Evolutionary conservation across 2,329 filamentous ascomycete genomes (phyloP), one percentile per base, ranked within the genome.

Genomic region (Rhinocladiella similis): DNA sequence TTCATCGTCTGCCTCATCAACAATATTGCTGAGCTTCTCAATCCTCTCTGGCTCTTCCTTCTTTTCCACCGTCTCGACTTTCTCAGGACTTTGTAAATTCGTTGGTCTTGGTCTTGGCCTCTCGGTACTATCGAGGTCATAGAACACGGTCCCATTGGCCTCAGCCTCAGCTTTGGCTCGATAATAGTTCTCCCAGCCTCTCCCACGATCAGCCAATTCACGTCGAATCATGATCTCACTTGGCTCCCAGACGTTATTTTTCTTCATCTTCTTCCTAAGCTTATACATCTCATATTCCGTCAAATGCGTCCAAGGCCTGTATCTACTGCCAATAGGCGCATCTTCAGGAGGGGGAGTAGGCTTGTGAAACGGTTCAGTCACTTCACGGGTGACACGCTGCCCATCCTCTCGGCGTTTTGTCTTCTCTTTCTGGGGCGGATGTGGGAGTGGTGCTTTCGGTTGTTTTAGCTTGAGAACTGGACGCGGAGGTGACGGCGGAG

Each of bases 241-340:
- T 1, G 84, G 84, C 43, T 83, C 80, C 84, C 84, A 87, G n/a
- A 85, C 79, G 5, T 83, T 83, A 60, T 87, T 87, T 75, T 87
- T 87, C 74, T 87, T 87, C 84, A 87, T 87, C 63, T 83, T 80
- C 70, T 87, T 87, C 50, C 84, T 78, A 20, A 87, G 70, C 50
- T 81, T 83, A 4, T 83, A 84, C 83, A 87, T 85, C 66, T 87
- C 84, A 73, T 80, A 87, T 63, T 86, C 84, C 2, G 84, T 87
- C 60, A 87, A 72, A 55, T 83, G 82, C 64, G 83, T 75, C 84
- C 84, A 87, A 1, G 84, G 84, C 58, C 80, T 73, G 71, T 81
- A 81, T 65, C 80, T 80, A 70, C 83, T 85, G 45, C 84, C 84
- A 20, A 80, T 76, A 52, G 75, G 74, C 6, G 84, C 83, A 67